Conservation (phyloP, 2,329 filamentous ascomycete genomes). For the Apiospora phragmitis region DNA sequence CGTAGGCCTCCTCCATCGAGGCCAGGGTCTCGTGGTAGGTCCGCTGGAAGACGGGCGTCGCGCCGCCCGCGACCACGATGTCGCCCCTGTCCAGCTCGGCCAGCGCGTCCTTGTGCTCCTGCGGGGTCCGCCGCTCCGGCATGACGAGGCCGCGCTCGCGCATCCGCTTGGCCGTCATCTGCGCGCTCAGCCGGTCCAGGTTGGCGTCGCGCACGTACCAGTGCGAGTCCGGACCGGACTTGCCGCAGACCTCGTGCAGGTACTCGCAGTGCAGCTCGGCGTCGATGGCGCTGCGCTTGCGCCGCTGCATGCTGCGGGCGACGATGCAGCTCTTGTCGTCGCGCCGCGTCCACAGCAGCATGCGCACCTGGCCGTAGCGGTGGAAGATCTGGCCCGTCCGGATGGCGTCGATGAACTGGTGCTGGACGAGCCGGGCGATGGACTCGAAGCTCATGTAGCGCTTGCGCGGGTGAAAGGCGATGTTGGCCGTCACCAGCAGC, state of each 20-base stretch:
- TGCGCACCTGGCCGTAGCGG: constrained; percentile 74
- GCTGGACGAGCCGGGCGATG: constrained; percentile 56
- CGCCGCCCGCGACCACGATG: constrained; percentile 15
- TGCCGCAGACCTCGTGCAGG: constrained; percentile 57
- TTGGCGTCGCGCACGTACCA: constrained; percentile 43
- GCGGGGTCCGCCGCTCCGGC: constrained; percentile 46
- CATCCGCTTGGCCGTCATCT: constrained; percentile 48
- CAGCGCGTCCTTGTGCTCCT: constrained; percentile 37
- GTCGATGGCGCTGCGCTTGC: constrained; percentile 59
- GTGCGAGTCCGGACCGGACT: constrained; percentile 27
- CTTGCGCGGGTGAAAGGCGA: constrained; percentile 55
- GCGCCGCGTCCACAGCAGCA: constrained; percentile 71
- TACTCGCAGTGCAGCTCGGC: constrained; percentile 62
- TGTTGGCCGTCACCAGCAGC: constrained; percentile 71
- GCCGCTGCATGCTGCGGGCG: constrained; percentile 56
- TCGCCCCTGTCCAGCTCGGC: constrained; percentile 36
- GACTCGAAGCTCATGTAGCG: constrained; percentile 54
- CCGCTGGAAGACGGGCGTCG: constrained; percentile 17
- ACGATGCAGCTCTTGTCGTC: constrained; percentile 60
- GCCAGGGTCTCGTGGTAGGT: constrained; percentile 33
- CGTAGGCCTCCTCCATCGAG: constrained; percentile 15
- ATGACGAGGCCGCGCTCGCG: constrained; percentile 38
- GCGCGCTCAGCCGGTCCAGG: constrained; percentile 49
- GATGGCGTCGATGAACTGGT: constrained; percentile 62
- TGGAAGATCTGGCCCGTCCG: constrained; percentile 65